A percentile compares a stretch with the other conserved stretches of the same genome.
Conservation (phyloP, 208 protist species). For the Wallacemonas sp. region DNA sequence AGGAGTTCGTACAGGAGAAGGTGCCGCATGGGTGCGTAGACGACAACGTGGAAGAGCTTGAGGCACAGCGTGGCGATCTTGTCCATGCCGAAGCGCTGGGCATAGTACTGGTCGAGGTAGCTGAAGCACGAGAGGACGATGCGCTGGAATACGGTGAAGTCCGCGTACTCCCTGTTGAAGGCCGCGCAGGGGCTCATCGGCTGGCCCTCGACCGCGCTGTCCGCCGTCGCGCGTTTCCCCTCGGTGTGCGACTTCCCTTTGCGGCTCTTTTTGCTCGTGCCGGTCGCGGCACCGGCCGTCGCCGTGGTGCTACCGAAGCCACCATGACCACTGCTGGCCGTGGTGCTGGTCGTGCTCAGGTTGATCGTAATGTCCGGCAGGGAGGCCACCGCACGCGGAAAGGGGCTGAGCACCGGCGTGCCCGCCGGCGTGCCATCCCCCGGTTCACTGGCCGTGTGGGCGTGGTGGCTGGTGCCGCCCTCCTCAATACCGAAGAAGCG, state of each 20-base stretch:
- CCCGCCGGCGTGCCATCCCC: too few relatives aligned
- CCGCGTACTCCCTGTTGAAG: conserved; percentile 61
- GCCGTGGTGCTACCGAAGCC: background rate
- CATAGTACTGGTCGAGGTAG: conserved; percentile 88
- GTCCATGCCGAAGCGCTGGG: conserved; percentile 59
- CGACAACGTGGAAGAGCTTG: conserved; percentile 79
- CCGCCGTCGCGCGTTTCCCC: too few relatives aligned
- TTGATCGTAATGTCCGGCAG: too few relatives aligned
- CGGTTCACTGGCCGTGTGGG: background rate
- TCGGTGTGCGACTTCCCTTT: too few relatives aligned
- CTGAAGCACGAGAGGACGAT: conserved; percentile 80
- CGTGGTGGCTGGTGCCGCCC: background rate
- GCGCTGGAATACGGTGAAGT: conserved; percentile 57
- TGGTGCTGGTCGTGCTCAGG: too few relatives aligned
- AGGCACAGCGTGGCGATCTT: conserved; percentile 69
- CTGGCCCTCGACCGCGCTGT: too few relatives aligned
- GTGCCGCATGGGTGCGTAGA: conserved; percentile 61
- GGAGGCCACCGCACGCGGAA: too few relatives aligned
- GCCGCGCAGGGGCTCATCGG: conserved; percentile 29
- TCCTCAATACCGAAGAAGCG: conserved; percentile 20
- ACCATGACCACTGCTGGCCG: background rate
- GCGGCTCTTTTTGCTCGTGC: conserved; percentile 4
- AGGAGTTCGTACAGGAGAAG: conserved; percentile 44
- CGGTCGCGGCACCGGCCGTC: background rate
- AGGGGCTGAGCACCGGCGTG: too few relatives aligned